Conservation (phyloP, 2,329 filamentous ascomycete genomes). For the Zymoseptoria ardabiliae region DNA sequence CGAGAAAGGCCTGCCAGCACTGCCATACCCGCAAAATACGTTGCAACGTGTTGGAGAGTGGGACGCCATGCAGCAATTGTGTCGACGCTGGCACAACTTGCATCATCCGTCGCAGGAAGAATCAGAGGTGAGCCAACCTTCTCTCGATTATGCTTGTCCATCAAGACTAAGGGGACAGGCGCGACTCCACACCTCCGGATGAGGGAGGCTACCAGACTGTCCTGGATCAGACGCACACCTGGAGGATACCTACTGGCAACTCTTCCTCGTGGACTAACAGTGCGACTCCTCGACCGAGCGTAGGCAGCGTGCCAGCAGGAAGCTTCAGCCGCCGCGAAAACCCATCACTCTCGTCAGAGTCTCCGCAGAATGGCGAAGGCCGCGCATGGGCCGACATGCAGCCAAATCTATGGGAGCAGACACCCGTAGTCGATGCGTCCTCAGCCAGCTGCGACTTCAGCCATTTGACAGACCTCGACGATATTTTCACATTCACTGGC, state of each 20-base stretch:
- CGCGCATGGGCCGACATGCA: constrained; percentile 12
- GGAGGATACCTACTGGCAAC: constrained; percentile 10
- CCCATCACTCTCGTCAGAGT: constrained; percentile 13
- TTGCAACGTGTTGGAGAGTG: constrained; percentile 1
- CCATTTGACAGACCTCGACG: constrained; percentile 1
- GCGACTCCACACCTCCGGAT: constrained; percentile 16
- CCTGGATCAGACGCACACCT: constrained; percentile 16
- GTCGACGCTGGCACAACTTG: background rate
- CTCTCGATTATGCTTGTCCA: background rate
- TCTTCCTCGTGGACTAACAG: constrained; percentile 8
- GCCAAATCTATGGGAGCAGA: constrained; percentile 12
- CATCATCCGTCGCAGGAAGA: background rate
- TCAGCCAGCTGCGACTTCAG: constrained; percentile 1
- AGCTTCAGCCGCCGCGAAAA: constrained; percentile 3
- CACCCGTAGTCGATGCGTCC: background rate
- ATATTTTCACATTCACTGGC: background rate
- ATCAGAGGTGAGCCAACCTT: background rate
- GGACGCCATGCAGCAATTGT: background rate
- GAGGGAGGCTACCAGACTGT: constrained; percentile 8
- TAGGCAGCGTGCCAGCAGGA: constrained; percentile 1
- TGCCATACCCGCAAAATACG: constrained; percentile 1
- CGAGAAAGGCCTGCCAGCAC: background rate
- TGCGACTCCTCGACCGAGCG: background rate
- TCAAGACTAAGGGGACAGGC: constrained; percentile 4
- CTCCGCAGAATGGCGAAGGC: constrained; percentile 12